Evolutionary conservation across 2,329 filamentous ascomycete species (phyloP), one percentile per base, ranked within the genome.

Genomic region (Alternaria sp.): DNA sequence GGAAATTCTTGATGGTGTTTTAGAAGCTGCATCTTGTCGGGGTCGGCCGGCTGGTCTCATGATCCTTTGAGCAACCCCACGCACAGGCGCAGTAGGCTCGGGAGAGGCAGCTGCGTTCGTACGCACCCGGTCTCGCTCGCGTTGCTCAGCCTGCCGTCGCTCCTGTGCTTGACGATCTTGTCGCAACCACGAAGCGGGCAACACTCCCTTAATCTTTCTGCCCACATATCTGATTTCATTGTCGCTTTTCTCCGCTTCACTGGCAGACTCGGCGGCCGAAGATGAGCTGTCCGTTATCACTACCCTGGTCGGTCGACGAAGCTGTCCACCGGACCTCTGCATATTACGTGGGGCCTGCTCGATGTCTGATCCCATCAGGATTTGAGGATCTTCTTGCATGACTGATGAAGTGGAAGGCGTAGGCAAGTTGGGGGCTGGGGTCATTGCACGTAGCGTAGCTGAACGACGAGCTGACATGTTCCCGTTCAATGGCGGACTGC

Each of bases 121-220:
- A 18, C 57, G 65, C 43, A 60, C 55, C 42, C 59, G 64, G 43
- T 65, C 60, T 39, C 62, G 64, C 46, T 69, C 67, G 46, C 58
- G 61, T 20, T 62, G 52, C 20, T 68, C 66, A 18, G 62, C 54
- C 38, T 67, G 63, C 39, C 63, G 63, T 58, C 64, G 68, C 47
- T 71, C 63, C 51, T 77, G 77, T 26, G 72, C 71, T 59, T 80
- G 74, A n/a, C 73, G 70, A 60, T 84, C 82, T 28, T 84, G 77
- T 51, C 78, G 81, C 51, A 84, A 66, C 81, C 82, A 84, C 1
- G 82, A 84, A 30, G 82, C 82, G 26, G 82, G 82, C 18, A 84
- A 68, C 7, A 84, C 82, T 12, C 82, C 82, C 70, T 74, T 81
- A 48, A 84, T 84, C 38, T 77, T 78, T 54, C 75, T 81, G 9